A percentile compares a stretch with the other conserved stretches of the same genome.
Conservation (phyloP, 75 land plant species). For the Selaginella tamariscina region DNA sequence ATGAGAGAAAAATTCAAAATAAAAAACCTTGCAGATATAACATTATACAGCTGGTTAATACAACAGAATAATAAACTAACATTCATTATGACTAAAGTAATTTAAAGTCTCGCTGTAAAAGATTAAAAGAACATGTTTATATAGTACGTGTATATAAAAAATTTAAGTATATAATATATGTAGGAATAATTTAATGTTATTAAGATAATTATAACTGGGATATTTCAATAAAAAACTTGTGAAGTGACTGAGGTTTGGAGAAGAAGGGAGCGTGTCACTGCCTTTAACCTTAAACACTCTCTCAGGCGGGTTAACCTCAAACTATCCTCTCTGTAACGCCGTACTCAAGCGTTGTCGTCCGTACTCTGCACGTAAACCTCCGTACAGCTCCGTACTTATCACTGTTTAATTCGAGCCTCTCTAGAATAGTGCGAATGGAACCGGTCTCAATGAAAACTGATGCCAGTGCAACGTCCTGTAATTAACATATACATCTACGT, state of each 20-base stretch:
- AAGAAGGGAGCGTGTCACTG: constrained; percentile 85
- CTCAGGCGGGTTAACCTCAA: constrained; percentile 56
- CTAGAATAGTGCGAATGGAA: constrained; percentile 71
- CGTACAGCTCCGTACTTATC: constrained; percentile 63
- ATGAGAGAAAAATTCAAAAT: no score
- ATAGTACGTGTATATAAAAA: no score
- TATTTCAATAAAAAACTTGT: constrained; percentile 68
- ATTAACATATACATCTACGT: no score
- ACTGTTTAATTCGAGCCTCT: constrained; percentile 54
- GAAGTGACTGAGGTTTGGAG: constrained; percentile 85
- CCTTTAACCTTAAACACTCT: constrained; percentile 66
- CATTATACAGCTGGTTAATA: no score
- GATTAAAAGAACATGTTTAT: no score
- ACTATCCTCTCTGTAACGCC: constrained; percentile 41
- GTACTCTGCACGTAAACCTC: constrained; percentile 57
- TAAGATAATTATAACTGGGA: no score
- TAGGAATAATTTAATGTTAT: no score
- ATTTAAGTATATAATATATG: no score
- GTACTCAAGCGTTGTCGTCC: constrained; percentile 65
- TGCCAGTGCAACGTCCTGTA: constrained; percentile 81
- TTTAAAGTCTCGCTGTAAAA: no score
- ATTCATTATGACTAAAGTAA: no score
- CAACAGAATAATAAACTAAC: no score
- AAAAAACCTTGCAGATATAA: no score
- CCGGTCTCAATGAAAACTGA: constrained; percentile 75